Percentiles rank a stretch among this genome's conserved stretches.
These are phyloP conservation scores for Tausonia pullulans DNA, from an alignment of 1,284 basidiomycete genomes.

Conservation along the genomic window DNA sequence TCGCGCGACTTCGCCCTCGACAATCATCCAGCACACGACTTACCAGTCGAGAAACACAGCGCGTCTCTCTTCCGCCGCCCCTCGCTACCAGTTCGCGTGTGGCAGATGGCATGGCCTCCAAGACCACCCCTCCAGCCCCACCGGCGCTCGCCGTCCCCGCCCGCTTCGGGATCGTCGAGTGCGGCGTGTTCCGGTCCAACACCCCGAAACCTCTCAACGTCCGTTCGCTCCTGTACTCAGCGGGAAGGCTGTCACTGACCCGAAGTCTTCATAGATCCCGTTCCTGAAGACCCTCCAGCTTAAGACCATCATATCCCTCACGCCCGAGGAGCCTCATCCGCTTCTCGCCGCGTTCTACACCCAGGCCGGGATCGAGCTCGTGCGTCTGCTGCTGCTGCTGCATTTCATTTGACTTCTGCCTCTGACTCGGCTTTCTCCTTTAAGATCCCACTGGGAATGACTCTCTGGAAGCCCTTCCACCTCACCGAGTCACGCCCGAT, in stretches of 20 bases:
- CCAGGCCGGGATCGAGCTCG: slow-evolving; percentile 25
- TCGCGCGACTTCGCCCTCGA: too few species aligned
- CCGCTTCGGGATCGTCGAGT: slow-evolving; percentile 7
- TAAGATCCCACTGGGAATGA: slow-evolving; percentile 30
- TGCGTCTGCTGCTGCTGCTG: slow-evolving; percentile 17
- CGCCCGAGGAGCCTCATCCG: slow-evolving; percentile 31
- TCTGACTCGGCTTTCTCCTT: neutral
- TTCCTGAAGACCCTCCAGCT: slow-evolving; percentile 28
- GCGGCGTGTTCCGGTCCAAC: slow-evolving; percentile 2
- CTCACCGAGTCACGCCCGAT: slow-evolving; percentile 32
- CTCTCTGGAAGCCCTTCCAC: slow-evolving; percentile 25
- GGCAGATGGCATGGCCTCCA: slow-evolving; percentile 2
- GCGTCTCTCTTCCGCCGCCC: too few species aligned
- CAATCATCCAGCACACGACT: too few species aligned
- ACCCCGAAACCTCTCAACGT: neutral
- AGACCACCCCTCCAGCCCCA: neutral
- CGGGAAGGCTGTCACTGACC: neutral
- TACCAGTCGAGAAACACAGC: too few species aligned
- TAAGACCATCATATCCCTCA: slow-evolving; percentile 30
- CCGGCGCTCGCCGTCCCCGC: neutral
- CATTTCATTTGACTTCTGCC: neutral
- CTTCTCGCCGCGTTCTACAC: slow-evolving; percentile 24
- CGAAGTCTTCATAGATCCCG: slow-evolving; percentile 23
- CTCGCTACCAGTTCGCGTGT: too few species aligned
- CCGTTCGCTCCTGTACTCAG: neutral